Conservation (phyloP, 495 filamentous ascomycete species). For the Aspergillus cristatus region DNA sequence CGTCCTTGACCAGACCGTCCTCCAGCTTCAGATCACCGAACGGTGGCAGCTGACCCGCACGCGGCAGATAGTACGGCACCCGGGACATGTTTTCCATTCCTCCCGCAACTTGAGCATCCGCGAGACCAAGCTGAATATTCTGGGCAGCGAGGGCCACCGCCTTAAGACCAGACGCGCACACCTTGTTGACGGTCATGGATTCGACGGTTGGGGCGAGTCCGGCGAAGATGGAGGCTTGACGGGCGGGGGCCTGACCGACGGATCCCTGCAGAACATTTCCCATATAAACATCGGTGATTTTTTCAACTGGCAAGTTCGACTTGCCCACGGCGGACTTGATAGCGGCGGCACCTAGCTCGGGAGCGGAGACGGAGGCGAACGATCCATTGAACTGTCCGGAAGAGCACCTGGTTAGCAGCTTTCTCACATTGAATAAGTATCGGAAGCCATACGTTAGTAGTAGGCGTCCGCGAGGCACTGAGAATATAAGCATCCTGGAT, state of each 20-base stretch:
- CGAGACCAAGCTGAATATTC: slow-evolving; percentile 83
- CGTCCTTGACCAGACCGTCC: slow-evolving; percentile 91
- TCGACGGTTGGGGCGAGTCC: slow-evolving; percentile 71
- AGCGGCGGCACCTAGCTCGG: slow-evolving; percentile 74
- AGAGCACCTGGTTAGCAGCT: background rate
- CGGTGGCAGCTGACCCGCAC: slow-evolving; percentile 62
- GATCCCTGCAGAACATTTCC: slow-evolving; percentile 86
- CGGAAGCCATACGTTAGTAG: slow-evolving; percentile 55
- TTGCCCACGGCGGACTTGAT: slow-evolving; percentile 84
- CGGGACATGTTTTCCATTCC: slow-evolving; percentile 97
- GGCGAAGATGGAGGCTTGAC: slow-evolving; percentile 84
- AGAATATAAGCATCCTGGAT: slow-evolving; percentile 88
- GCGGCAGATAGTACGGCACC: slow-evolving; percentile 82
- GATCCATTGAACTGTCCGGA: slow-evolving; percentile 77
- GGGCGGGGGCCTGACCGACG: slow-evolving; percentile 82
- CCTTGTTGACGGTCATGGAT: slow-evolving; percentile 90
- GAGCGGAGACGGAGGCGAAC: slow-evolving; percentile 70
- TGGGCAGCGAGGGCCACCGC: slow-evolving; percentile 83
- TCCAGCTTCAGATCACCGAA: slow-evolving; percentile 81
- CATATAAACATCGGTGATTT: slow-evolving; percentile 90
- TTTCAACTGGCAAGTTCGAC: slow-evolving; percentile 64
- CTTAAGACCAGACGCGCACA: slow-evolving; percentile 91
- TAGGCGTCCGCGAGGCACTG: slow-evolving; percentile 78
- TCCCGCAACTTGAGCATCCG: slow-evolving; percentile 81
- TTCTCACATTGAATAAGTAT: no score